Evolutionary conservation across 345 rosid species (phyloP), one percentile per base, ranked within the genome.

Genomic region (Eucalyptus cloeziana): DNA sequence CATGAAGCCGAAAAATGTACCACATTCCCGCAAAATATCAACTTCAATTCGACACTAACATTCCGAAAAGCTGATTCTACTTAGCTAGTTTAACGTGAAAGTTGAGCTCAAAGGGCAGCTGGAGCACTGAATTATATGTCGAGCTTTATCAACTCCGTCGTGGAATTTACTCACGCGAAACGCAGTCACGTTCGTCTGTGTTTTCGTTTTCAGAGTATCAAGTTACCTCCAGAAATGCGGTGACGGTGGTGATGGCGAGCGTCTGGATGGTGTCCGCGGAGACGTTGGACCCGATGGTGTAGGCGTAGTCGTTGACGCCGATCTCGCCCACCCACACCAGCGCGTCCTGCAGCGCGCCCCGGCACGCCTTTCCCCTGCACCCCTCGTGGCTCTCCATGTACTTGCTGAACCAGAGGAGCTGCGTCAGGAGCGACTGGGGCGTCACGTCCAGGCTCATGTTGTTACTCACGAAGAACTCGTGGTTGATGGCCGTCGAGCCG

Each of bases 311-410:
- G 86, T 96, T 97, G 60, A 94, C 98, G 22, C 99, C 99, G 19
- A 96, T 96, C 90, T 97, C 99, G 54, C 99, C 99, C 47, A 95
- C 94, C 99, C 99, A 97, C 40, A 97, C 91, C 89, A 97, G 76
- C 30, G 98, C 95, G 90, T 94, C 97, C 51, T 81, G 93, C 4
- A 96, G 31, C n/a, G 90, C 90, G 3, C 89, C 93, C 37, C 49
- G 86, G 91, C 97, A 95, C 88, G 87, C 91, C 16, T 45, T 91
- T 56, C 62, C 62, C 30, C 31, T 89, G 87, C 97, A 94, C 3
- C 95, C 97, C 88, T 94, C 92, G 14, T 15, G 8, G 50, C 91
- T 93, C 90, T 92, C 90, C 90, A 97, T 69, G 80, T 89, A 95
- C 90, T 90, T 88, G 13, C 93, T 87, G 92, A 97, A 96, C 98